These are phyloP conservation scores for Chlorella variabilis DNA, from an alignment of 163 green algal genomes.

Conservation along the genomic window DNA sequence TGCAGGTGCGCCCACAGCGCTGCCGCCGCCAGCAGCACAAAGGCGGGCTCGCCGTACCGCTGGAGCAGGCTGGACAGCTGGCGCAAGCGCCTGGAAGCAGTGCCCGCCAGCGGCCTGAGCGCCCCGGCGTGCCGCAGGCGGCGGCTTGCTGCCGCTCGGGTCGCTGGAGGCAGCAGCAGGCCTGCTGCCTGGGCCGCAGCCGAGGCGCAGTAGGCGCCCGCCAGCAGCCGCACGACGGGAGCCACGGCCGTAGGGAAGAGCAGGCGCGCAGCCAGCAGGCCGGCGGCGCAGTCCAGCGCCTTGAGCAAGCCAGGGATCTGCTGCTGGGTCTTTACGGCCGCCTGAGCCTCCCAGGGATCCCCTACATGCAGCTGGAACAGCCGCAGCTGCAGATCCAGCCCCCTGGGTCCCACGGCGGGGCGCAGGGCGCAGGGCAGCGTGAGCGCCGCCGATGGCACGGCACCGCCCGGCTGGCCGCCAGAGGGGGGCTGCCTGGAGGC, in stretches of 20 bases:
- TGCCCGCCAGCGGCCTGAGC: background rate
- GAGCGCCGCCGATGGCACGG: background rate
- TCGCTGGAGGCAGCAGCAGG: background rate
- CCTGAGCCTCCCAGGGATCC: background rate
- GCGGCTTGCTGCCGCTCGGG: background rate
- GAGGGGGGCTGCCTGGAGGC: background rate
- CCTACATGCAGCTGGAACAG: constrained; percentile 12
- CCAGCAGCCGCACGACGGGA: background rate
- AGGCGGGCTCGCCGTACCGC: constrained; percentile 31
- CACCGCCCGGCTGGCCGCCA: too few species aligned
- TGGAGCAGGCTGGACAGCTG: constrained; percentile 10
- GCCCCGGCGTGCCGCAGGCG: background rate
- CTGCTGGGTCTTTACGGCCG: background rate
- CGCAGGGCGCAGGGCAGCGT: constrained; percentile 19
- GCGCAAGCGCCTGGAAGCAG: background rate
- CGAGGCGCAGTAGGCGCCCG: background rate
- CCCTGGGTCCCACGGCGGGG: constrained; percentile 2
- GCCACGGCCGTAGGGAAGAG: constrained; percentile 7
- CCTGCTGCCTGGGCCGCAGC: background rate
- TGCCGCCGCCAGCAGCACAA: constrained; percentile 14
- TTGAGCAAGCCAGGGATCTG: background rate
- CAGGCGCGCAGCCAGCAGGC: constrained; percentile 24
- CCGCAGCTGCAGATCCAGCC: constrained; percentile 20
- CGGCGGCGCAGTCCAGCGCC: background rate
- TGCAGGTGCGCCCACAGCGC: constrained; percentile 26